Conservation (phyloP, 1,284 basidiomycete species). For the Takashimella koratensis region DNA sequence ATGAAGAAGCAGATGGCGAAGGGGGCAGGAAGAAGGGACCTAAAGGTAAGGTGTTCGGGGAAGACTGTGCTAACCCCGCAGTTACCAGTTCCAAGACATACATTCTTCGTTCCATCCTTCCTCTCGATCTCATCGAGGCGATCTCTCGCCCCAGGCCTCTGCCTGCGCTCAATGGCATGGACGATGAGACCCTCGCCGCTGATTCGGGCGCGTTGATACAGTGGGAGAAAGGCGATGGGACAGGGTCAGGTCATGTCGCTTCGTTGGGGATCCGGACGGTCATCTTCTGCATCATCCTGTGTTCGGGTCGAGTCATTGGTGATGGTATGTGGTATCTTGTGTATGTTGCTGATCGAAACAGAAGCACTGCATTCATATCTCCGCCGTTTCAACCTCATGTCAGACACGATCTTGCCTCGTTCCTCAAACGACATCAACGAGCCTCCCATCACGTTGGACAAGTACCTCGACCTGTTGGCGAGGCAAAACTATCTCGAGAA, state of each 20-base stretch:
- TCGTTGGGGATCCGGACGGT: constrained; percentile 43
- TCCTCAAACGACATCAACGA: constrained; percentile 25
- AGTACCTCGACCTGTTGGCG: constrained; percentile 40
- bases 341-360: constrained; percentile 6
- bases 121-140: constrained; percentile 20
- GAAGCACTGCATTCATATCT: constrained; percentile 33
- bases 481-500: constrained; percentile 45
- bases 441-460: constrained; percentile 34
- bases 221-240: constrained; percentile 45
- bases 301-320: constrained; percentile 26
- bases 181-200: constrained; percentile 13
- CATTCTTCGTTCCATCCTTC: constrained; percentile 41
- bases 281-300: constrained; percentile 44
- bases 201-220: constrained; percentile 44
- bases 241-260: constrained; percentile 28
- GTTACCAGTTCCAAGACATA: constrained; percentile 26
- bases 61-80: constrained; percentile 13
- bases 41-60: neutral
- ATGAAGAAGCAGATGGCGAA: constrained; percentile 13
- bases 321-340: constrained; percentile 30
- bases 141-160: constrained; percentile 31
- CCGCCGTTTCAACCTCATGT: constrained; percentile 33
- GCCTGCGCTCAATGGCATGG: constrained; percentile 12
- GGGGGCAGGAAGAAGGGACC: constrained; percentile 4
- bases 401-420: constrained; percentile 39